Base-by-base conservation (phyloP, 2,329 filamentous ascomycete genomes). In the Sphaerulina vaccinii region DNA sequence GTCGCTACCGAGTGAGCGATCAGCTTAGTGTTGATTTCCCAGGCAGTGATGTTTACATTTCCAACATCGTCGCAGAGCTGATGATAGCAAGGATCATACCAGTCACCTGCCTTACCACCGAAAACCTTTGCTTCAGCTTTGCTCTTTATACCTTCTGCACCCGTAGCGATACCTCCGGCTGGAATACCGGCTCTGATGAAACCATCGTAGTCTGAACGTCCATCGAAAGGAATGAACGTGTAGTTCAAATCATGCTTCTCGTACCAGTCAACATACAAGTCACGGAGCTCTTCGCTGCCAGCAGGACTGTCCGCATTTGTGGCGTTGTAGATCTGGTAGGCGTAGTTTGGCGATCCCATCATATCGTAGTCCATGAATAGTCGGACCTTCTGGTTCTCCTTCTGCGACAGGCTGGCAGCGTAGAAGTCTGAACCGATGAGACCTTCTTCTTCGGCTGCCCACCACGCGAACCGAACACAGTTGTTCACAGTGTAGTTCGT, bases 1-100 rank as follows among this genome's bases (percentile, higher is more conserved):
- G 82, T 85, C 1, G 85, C 86, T n/a, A 88, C 81, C 1, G 83
- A 84, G 69, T 87, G 84, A 2, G 87, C 86, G 59, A 90, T 85
- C 42, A 74, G 78, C 67, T 78, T 75, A 5, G 75, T 73, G 62
- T 81, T 82, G 55, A 78, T 67, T 52, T 78, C 72, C 71, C 79
- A 82, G 6, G 79, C 79, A 4, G 74, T 73, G 36, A 71, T 65
- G 58, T 84, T 80, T 55, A 85, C 68, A 57, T 72, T 72, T 32
- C 62, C 63, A 2, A 69, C 56, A n/a, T 60, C 68, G 50, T 73
- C 71, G 8, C 67, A 66, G 10, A 66, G 62, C 45, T 63, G 55
- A 46, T 73, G 71, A 55, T 73, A 72, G 52, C 71, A 68, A 5
- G 58, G 62, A 54, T 73, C 71, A 44, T 69, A 70, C 65, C 69